These are phyloP conservation scores for Amanita rubescens DNA, from an alignment of 768 basidiomycete species.

Conservation along the genomic window DNA sequence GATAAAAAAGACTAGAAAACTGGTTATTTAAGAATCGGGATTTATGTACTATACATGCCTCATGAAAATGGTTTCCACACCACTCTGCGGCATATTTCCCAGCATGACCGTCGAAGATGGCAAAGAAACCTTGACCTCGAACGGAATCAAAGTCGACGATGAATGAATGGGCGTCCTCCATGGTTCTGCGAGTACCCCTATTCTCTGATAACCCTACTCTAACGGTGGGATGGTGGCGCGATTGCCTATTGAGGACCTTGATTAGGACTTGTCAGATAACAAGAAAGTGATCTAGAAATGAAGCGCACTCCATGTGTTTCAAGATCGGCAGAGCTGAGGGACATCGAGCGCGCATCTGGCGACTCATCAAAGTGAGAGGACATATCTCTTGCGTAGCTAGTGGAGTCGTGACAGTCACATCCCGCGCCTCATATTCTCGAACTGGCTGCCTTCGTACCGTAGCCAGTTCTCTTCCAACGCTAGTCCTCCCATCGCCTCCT, in stretches of 20 bases:
- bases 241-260: conserved; percentile 67
- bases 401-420: conserved; percentile 33
- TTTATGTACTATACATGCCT: conserved; percentile 30
- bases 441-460: conserved; percentile 65
- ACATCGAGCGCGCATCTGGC: conserved; percentile 75
- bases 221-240: conserved; percentile 55
- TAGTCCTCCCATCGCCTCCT: conserved; percentile 68
- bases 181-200: conserved; percentile 82
- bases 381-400: conserved; percentile 16
- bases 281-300: not conserved
- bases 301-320: conserved; percentile 70
- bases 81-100: conserved; percentile 99
- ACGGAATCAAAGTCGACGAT: conserved; percentile 89
- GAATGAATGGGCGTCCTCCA: conserved; percentile 98
- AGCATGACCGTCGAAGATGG: conserved; percentile 97
- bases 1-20: conserved; percentile 56
- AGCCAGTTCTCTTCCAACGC: conserved; percentile 77
- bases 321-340: conserved; percentile 68
- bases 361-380: conserved; percentile 45
- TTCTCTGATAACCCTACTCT: conserved; percentile 76
- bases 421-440: conserved; percentile 71
- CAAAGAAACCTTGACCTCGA: conserved; percentile 95
- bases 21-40: conserved; percentile 12
- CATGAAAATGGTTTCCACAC: conserved; percentile 95
- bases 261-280: conserved; percentile 1